These are phyloP conservation scores for Monosporascus sp. DNA, from an alignment of 2,329 filamentous ascomycete genomes.

Conservation along the genomic window DNA sequence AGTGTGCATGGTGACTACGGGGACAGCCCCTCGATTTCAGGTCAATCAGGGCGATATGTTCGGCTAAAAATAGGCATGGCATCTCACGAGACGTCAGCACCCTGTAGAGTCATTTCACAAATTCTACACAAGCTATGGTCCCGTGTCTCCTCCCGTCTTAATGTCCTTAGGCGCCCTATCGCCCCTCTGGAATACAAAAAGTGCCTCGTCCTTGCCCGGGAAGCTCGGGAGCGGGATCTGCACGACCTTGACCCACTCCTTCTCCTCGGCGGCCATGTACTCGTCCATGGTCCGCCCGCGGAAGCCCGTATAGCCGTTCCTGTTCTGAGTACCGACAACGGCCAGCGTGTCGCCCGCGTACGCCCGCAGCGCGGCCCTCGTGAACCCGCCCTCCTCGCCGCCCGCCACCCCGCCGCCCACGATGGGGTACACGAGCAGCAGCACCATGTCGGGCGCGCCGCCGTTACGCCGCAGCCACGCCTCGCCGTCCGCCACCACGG, in stretches of 20 bases:
- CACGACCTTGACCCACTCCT: conserved; percentile 53
- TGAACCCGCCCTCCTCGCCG: conserved; percentile 61
- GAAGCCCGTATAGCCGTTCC: conserved; percentile 70
- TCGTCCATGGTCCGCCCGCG: conserved; percentile 57
- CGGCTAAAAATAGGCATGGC: no score
- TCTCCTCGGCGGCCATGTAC: conserved; percentile 57
- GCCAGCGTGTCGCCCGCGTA: conserved; percentile 62
- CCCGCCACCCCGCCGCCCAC: conserved; percentile 61
- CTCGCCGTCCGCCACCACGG: conserved; percentile 55
- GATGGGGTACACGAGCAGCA: conserved; percentile 70
- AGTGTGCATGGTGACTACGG: no score
- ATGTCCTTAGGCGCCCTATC: conserved; percentile 25
- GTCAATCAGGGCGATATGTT: no score
- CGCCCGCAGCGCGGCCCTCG: conserved; percentile 53
- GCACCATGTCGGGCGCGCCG: conserved; percentile 49
- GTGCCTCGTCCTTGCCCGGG: conserved; percentile 69
- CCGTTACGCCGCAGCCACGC: conserved; percentile 48
- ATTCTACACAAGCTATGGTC: neutral
- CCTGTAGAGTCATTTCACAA: no score
- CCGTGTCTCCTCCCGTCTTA: neutral
- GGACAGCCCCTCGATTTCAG: no score
- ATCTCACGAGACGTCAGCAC: no score
- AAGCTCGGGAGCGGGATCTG: conserved; percentile 70
- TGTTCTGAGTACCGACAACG: conserved; percentile 71
- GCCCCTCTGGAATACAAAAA: conserved; percentile 60